A percentile compares a stretch with the other conserved stretches of the same genome.
Conservation (phyloP, 164 flowering plant genomes). For the Paratinospora sagittata region DNA sequence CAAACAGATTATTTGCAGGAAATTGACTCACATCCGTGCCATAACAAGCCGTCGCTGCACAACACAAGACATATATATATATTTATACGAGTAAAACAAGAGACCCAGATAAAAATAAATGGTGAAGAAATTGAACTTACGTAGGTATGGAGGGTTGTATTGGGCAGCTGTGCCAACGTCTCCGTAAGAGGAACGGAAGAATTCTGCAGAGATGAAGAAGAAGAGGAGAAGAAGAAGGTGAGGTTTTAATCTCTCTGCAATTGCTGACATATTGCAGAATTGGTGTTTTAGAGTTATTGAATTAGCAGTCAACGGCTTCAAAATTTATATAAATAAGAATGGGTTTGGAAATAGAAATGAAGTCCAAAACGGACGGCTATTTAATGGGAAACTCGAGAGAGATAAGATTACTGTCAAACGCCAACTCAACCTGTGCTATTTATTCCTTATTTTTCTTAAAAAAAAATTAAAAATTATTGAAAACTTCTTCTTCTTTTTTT, state of each 20-base stretch:
- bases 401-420: not conserved
- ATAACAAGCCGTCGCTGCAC: constrained; percentile 46
- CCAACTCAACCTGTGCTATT: not conserved
- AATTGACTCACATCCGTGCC: constrained; percentile 37
- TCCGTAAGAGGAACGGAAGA: not conserved
- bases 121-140: too few species aligned
- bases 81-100: too few species aligned
- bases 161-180: constrained; percentile 4
- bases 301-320: constrained; percentile 6
- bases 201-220: not conserved
- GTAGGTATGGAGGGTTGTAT: not conserved
- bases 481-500: not conserved
- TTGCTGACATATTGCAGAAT: not conserved
- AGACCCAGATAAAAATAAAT: too few species aligned
- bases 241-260: not conserved
- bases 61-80: too few species aligned
- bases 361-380: not conserved
- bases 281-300: not conserved
- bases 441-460: not conserved
- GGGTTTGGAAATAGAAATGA: not conserved
- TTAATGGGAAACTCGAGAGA: not conserved
- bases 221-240: not conserved
- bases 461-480: not conserved
- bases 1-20: constrained; percentile 52
- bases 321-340: not conserved